Conservation (phyloP, 805 yeast species). For the Monosporozyma yasuniensis region DNA sequence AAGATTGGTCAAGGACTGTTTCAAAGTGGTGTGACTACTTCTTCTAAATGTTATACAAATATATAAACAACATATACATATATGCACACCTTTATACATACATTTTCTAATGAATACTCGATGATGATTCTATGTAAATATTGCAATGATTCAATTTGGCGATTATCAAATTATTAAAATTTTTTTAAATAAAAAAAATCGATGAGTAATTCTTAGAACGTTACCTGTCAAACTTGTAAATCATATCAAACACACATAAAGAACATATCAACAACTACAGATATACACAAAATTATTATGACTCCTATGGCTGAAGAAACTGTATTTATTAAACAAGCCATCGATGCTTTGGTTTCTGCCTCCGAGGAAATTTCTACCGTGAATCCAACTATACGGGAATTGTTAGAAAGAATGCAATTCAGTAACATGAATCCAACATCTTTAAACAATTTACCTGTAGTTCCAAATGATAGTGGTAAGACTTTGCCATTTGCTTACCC, state of each 20-base stretch:
- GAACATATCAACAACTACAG: neutral
- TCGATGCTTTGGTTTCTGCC: slow-evolving; percentile 27
- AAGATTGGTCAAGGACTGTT: slow-evolving; percentile 12
- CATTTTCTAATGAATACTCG: neutral
- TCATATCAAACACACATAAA: too few species aligned
- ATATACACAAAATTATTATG: too few species aligned
- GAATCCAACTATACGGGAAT: slow-evolving; percentile 26
- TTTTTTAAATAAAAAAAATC: neutral
- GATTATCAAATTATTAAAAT: neutral
- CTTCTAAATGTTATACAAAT: too few species aligned
- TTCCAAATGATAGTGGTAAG: neutral
- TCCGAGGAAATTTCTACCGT: slow-evolving; percentile 20
- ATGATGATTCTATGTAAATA: neutral
- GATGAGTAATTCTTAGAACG: neutral
- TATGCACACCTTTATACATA: neutral
- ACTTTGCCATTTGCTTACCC: neutral
- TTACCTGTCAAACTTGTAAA: neutral
- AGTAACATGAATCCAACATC: neutral
- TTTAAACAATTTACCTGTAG: neutral
- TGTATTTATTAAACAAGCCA: slow-evolving; percentile 24
- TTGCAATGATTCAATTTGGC: neutral
- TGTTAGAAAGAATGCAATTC: slow-evolving; percentile 16
- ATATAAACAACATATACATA: neutral
- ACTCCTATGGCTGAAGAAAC: slow-evolving; percentile 22
- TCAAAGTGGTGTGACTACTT: slow-evolving; percentile 8